Conservation (phyloP, 208 protist species). For the Crithidia brevicula region DNA sequence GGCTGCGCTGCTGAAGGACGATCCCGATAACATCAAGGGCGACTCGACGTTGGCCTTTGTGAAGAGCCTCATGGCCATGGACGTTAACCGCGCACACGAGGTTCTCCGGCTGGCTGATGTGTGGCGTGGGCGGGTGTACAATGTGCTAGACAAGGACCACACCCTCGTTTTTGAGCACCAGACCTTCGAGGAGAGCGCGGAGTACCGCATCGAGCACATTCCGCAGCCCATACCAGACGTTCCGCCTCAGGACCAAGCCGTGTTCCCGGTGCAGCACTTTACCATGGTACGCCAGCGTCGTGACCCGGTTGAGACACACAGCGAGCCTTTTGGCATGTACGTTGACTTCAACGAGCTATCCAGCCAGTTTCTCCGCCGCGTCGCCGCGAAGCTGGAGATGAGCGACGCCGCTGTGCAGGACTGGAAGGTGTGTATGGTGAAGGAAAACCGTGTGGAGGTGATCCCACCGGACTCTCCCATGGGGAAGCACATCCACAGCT, state of each 20-base stretch:
- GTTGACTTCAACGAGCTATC: constrained; percentile 62
- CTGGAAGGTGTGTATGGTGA: constrained; percentile 88
- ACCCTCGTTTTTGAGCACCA: constrained; percentile 66
- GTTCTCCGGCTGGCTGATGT: constrained; percentile 83
- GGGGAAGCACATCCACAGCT: constrained; percentile 61
- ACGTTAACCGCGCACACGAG: constrained; percentile 61
- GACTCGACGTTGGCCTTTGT: constrained; percentile 35
- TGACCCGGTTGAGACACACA: constrained; percentile 79
- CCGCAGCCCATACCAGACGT: constrained; percentile 59
- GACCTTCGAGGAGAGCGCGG: constrained; percentile 88
- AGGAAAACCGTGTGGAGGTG: constrained; percentile 67
- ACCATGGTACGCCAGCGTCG: constrained; percentile 63
- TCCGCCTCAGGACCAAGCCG: constrained; percentile 46
- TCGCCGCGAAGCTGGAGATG: constrained; percentile 77
- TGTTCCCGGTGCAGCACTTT: constrained; percentile 86
- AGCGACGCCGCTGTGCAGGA: constrained; percentile 71
- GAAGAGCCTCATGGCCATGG: constrained; percentile 40
- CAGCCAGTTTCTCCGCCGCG: constrained; percentile 56
- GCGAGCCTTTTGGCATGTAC: constrained; percentile 87
- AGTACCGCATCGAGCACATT: constrained; percentile 86
- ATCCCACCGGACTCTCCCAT: constrained; percentile 61
- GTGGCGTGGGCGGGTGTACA: constrained; percentile 86
- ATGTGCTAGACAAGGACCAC: constrained; percentile 78
- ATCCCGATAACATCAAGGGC: constrained; percentile 11
- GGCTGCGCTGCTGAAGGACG: constrained; percentile 21